phyloP scores from a whole-genome alignment of 352 stramenopile genomes.

The Phytophthora capsici region DNA sequence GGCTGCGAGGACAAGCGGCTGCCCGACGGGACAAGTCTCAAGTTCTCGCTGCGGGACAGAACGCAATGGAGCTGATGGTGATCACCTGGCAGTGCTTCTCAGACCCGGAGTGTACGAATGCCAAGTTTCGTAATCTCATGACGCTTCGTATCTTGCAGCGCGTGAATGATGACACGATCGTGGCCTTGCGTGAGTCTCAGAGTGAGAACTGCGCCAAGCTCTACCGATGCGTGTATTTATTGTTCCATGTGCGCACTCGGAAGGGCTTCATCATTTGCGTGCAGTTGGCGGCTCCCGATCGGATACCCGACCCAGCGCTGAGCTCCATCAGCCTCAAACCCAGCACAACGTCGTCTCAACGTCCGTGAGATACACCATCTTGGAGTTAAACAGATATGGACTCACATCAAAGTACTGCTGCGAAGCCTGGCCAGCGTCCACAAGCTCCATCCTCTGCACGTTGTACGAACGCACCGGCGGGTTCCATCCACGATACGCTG shows the following conservation, averaged over 20 bases:
- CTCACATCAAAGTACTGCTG: too few species aligned
- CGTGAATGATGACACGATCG: constrained; percentile 75
- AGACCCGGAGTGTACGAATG: constrained; percentile 56
- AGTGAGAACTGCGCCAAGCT: constrained; percentile 51
- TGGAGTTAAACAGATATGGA: too few species aligned
- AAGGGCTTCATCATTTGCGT: constrained; percentile 72
- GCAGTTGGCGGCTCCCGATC: constrained; percentile 55
- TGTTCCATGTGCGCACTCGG: constrained; percentile 73
- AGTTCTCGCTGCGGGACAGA: constrained; percentile 67
- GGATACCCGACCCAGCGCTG: constrained; percentile 24
- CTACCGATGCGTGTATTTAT: constrained; percentile 73
- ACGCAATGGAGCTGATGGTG: constrained; percentile 52
- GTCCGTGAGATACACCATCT: too few species aligned
- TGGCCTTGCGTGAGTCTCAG: constrained; percentile 61
- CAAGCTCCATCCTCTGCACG: too few species aligned
- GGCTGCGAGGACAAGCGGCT: constrained; percentile 75
- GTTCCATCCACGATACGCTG: too few species aligned
- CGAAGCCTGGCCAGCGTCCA: too few species aligned
- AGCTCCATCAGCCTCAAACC: constrained; percentile 37
- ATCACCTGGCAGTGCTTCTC: constrained; percentile 79
- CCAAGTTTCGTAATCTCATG: constrained; percentile 71
- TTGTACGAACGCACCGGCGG: too few species aligned
- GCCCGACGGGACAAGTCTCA: constrained; percentile 55
- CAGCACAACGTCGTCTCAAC: too few species aligned
- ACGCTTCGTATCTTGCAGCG: constrained; percentile 67